Evolutionary conservation across 1,284 basidiomycete species (phyloP), one percentile per base, ranked within the genome.

Genomic region (Anthracocystis panici-leucophaei): DNA sequence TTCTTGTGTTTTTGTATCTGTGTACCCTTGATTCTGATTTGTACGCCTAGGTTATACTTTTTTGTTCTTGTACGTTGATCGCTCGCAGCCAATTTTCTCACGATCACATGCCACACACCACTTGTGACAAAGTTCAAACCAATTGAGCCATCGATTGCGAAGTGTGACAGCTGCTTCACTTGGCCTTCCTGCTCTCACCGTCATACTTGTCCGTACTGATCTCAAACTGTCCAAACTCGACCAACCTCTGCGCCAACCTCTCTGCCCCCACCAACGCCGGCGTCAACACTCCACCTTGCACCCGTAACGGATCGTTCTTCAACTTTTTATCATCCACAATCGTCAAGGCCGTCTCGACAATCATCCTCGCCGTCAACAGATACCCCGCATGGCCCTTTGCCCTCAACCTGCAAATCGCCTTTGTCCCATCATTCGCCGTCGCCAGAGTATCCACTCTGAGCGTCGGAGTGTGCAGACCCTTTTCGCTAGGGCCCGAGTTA

Each of bases 311-410:
- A 57, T 51, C 54, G 25, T 27, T n/a, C 31, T 56, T 55, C 5
- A 73, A 82, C 7, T 86, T 85, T 5, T 87, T 86, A 4, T 89
- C 87, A 1, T 91, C 87, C 33, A 91, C 85, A 50, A 93, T 87
- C 7, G 89, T 88, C 9, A 95, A 88, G 0, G 92, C 93, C 14
- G 89, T 89, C 87, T 95, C 93, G 3, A 90, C 87, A 27, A 93
- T 88, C 88, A 94, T 89, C 44, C 91, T 86, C 6, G 91, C 87
- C 1, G 92, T 91, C 40, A 91, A 86, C 18, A 89, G 84, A 85
- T 94, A 94, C 3, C 93, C 92, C 5, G 92, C 92, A 81, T 94
- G 92, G n/a, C 92, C 92, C 46, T 89, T 87, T 1, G 89, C 91
- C 56, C 91, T 85, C 38, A 89, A 88, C 1, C 88, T 90, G 72